Percentiles rank a stretch among this genome's conserved stretches.
phyloP scores from a whole-genome alignment of 139 green algal species.

The Mesotaenium endlicherianum region DNA sequence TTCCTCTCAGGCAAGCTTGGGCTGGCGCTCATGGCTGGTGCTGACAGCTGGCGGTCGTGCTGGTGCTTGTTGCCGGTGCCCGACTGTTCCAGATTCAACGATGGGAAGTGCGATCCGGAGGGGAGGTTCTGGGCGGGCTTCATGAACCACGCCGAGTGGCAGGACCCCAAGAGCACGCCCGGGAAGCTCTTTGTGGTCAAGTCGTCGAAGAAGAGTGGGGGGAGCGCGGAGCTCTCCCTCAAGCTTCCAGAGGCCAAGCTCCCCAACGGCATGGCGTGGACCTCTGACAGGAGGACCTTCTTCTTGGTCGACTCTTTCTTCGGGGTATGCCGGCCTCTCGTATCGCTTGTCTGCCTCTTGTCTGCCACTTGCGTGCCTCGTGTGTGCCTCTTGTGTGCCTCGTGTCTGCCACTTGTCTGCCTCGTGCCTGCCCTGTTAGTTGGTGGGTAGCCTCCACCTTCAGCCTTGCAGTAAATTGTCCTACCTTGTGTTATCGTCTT shows the following conservation, averaged over 20 bases:
- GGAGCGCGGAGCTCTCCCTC: not conserved
- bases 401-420: too few relatives aligned
- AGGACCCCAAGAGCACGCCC: not conserved
- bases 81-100: conserved; percentile 12
- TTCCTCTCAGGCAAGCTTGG: too few relatives aligned
- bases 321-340: not conserved
- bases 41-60: not conserved
- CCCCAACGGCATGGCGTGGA: conserved; percentile 45
- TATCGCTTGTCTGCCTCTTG: too few relatives aligned
- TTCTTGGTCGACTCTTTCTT: conserved; percentile 47
- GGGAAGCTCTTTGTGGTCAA: not conserved
- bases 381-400: too few relatives aligned
- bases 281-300: not conserved
- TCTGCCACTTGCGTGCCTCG: too few relatives aligned
- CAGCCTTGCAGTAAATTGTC: too few relatives aligned
- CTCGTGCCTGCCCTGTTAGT: too few relatives aligned
- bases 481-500: too few relatives aligned
- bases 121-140: conserved; percentile 28
- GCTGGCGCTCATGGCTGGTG: not conserved
- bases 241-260: not conserved
- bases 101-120: conserved; percentile 22
- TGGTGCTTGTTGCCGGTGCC: not conserved
- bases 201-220: not conserved
- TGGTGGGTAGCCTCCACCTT: too few relatives aligned
- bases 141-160: conserved; percentile 15